Percentiles rank a stretch among this genome's conserved stretches.
These are phyloP conservation scores for Blastosporella zonata DNA, from an alignment of 1,284 basidiomycete genomes.

Conservation along the genomic window DNA sequence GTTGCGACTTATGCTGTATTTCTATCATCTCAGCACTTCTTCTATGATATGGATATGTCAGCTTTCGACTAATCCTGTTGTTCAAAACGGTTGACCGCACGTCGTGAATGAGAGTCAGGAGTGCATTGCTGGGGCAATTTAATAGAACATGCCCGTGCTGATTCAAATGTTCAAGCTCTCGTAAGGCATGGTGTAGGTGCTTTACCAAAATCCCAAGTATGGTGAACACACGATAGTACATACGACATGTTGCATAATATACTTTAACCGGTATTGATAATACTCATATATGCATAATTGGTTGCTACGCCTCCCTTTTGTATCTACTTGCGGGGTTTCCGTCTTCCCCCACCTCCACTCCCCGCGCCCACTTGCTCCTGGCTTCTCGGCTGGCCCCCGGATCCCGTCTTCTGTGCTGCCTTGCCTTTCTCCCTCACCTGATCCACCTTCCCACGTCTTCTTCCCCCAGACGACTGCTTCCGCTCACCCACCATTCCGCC, in stretches of 20 bases:
- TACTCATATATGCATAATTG: too few relatives aligned
- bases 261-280: too few relatives aligned
- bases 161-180: too few relatives aligned
- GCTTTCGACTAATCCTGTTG: conserved; percentile 56
- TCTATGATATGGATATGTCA: conserved; percentile 61
- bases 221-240: too few relatives aligned
- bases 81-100: too few relatives aligned
- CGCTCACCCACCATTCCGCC: background rate
- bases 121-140: too few relatives aligned
- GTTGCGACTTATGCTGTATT: background rate
- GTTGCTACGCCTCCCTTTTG: conserved; percentile 2
- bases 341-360: background rate
- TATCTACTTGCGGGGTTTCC: conserved; percentile 4
- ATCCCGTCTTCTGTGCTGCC: background rate
- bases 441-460: conserved; percentile 8
- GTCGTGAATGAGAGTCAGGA: too few relatives aligned
- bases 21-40: conserved; percentile 39
- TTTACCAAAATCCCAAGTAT: too few relatives aligned
- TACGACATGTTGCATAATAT: too few relatives aligned
- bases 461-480: background rate
- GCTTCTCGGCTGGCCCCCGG: background rate
- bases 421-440: conserved; percentile 5
- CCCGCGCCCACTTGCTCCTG: background rate
- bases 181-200: too few relatives aligned
- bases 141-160: too few relatives aligned